phyloP scores from a whole-genome alignment of 495 filamentous ascomycete species.

The Aspergillus homomorphus region DNA sequence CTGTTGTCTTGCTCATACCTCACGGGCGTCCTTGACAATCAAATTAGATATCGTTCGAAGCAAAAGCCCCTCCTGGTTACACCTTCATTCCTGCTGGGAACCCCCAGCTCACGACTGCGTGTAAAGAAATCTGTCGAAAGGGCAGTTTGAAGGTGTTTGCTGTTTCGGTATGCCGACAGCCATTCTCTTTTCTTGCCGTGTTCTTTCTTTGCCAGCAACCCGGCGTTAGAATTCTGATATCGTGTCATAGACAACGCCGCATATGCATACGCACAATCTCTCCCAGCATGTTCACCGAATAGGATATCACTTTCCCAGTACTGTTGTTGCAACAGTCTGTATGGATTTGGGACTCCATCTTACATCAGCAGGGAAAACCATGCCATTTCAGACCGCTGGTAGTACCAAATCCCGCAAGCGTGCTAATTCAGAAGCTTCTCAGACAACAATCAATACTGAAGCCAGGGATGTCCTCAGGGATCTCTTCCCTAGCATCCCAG shows the following conservation, averaged over 20 bases:
- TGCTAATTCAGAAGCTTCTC: slow-evolving; percentile 38
- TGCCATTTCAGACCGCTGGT: slow-evolving; percentile 31
- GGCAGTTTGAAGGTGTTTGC: slow-evolving; percentile 67
- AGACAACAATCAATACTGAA: slow-evolving; percentile 67
- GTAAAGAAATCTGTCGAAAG: slow-evolving; percentile 76
- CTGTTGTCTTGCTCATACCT: slow-evolving; percentile 1
- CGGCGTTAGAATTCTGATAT: slow-evolving; percentile 18
- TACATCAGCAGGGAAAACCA: slow-evolving; percentile 41
- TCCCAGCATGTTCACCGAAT: slow-evolving; percentile 70
- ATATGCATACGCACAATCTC: slow-evolving; percentile 48
- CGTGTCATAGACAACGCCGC: slow-evolving; percentile 40
- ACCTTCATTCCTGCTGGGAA: slow-evolving; percentile 81
- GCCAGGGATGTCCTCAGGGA: slow-evolving; percentile 73
- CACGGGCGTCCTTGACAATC: slow-evolving; percentile 22
- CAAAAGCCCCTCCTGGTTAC: slow-evolving; percentile 68
- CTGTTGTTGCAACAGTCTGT: slow-evolving; percentile 54
- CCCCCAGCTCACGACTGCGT: slow-evolving; percentile 67
- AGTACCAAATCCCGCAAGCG: slow-evolving; percentile 11
- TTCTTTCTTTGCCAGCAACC: not conserved
- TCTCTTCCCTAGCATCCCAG: slow-evolving; percentile 82
- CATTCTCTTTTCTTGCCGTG: slow-evolving; percentile 10
- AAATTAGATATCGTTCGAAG: slow-evolving; percentile 46
- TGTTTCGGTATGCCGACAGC: slow-evolving; percentile 64
- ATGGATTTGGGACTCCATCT: slow-evolving; percentile 43
- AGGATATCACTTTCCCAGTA: slow-evolving; percentile 72